Percentiles rank a stretch among this genome's conserved stretches.
Conservation (phyloP, 2,329 filamentous ascomycete genomes). For the Diplodia intermedia region DNA sequence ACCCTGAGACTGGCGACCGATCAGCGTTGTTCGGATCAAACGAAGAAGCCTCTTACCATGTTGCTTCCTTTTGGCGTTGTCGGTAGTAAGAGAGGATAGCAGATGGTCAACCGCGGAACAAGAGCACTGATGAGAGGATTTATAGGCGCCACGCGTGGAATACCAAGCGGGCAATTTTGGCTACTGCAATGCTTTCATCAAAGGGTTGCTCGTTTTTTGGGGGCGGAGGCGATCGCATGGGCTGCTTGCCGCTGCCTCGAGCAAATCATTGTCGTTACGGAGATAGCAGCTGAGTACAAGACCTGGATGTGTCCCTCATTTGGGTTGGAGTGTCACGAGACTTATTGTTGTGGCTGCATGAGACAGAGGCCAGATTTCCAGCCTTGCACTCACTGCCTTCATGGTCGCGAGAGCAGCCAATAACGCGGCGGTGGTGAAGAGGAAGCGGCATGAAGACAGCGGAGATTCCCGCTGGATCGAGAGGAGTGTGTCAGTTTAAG, state of each 20-base stretch:
- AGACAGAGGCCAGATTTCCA: neutral
- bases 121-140: neutral
- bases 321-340: neutral
- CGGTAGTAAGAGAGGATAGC: neutral
- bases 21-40: neutral
- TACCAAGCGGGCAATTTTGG: neutral
- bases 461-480: neutral
- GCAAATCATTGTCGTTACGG: constrained; percentile 6
- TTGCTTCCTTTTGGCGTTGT: neutral
- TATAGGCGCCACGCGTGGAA: neutral
- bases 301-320: neutral
- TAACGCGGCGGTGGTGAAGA: neutral
- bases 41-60: neutral
- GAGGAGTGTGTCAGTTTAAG: neutral
- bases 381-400: neutral
- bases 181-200: too few relatives aligned
- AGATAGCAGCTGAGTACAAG: neutral
- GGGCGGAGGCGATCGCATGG: constrained; percentile 1
- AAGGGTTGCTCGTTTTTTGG: neutral
- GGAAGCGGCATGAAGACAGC: neutral
- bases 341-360: constrained; percentile 11
- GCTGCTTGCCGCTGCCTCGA: too few relatives aligned
- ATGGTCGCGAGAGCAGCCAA: neutral
- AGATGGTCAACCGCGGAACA: neutral
- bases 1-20: neutral